Conservation (phyloP, 2,329 filamentous ascomycete genomes). For the Dendrostoma leiphaemia region DNA sequence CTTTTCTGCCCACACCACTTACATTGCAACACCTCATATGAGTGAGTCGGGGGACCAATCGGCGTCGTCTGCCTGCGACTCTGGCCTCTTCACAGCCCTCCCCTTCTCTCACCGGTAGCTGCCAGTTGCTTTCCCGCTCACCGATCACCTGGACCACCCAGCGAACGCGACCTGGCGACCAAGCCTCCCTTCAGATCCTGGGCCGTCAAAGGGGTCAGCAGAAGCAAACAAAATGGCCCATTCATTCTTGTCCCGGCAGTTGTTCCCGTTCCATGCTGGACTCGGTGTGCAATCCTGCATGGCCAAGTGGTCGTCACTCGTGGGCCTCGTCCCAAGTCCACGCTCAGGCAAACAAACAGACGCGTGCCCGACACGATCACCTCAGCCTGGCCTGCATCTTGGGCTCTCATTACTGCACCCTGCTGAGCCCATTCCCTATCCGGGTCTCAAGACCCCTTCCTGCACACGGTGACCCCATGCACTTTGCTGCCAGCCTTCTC, state of each 20-base stretch:
- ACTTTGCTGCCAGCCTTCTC: slow-evolving; percentile 4
- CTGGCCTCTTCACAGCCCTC: neutral
- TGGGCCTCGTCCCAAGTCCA: neutral
- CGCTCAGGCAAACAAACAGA: slow-evolving; percentile 10
- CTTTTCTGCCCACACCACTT: neutral
- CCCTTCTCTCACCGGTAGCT: neutral
- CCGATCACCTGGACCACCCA: neutral
- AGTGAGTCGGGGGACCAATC: too few species aligned
- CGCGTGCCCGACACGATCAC: neutral
- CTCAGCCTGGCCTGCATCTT: neutral
- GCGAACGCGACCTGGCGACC: neutral
- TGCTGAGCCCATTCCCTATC: slow-evolving; percentile 8
- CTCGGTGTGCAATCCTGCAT: slow-evolving; percentile 6
- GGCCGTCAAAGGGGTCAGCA: neutral
- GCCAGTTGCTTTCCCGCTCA: too few species aligned
- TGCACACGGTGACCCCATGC: neutral
- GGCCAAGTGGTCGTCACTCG: slow-evolving; percentile 12
- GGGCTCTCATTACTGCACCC: neutral
- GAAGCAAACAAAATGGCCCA: slow-evolving; percentile 14
- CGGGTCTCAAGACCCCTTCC: slow-evolving; percentile 1
- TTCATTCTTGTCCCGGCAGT: neutral
- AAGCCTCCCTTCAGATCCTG: neutral
- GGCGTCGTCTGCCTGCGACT: neutral
- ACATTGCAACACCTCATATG: slow-evolving; percentile 1
- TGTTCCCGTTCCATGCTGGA: neutral